Evolutionary conservation across 352 stramenopile species (phyloP), one percentile per base, ranked within the genome.

Genomic region (Aphanomyces invadans): DNA sequence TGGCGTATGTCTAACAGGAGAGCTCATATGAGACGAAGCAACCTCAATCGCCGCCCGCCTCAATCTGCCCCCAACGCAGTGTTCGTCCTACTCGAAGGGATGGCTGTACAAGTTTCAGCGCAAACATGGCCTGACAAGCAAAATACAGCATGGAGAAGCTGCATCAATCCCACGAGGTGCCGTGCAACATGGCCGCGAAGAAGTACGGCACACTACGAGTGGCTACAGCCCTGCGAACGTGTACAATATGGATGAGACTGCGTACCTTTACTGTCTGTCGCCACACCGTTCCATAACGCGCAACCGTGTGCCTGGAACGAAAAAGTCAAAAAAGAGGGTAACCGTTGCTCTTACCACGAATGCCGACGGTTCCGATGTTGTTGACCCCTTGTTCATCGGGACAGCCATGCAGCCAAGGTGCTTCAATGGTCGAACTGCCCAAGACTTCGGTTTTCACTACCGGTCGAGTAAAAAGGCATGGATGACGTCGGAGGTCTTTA

Each of bases 201-300:
- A 28, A 3, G 42, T 67, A 12, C 33, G 32, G 2, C 25, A 9
- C 3, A 49, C 56, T 23, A 70, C 61, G 3, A 31, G 56, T 26
- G 21, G 25, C 11, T 70, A 72, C 36, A 55, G 54, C 1, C 52
- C 54, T n/a, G 11, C 25, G 19, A 38, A 67, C 33, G 59, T 67
- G 15, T 70, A 56, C 68, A 72, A 72, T 4, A 68, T 72, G 31
- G 51, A 72, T 21, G 60, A 69, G 53, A 70, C 44, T 7, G 46
- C 53, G 1, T 64, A 59, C 31, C 63, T 63, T 38, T 72, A 72
- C 45, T 45, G 38, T 45, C 38, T 45, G 9, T 45, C 38, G 38
- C 38, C 38, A 17, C 38, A 45, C 17, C 38, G 38, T 17, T 45
- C 38, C 9, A 45, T 45, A 9, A 45, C 38, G 38, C 38, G 38